Evolutionary conservation across 73 alveolate species (phyloP).

Genomic region (Symbiodinium pilosum): DNA sequence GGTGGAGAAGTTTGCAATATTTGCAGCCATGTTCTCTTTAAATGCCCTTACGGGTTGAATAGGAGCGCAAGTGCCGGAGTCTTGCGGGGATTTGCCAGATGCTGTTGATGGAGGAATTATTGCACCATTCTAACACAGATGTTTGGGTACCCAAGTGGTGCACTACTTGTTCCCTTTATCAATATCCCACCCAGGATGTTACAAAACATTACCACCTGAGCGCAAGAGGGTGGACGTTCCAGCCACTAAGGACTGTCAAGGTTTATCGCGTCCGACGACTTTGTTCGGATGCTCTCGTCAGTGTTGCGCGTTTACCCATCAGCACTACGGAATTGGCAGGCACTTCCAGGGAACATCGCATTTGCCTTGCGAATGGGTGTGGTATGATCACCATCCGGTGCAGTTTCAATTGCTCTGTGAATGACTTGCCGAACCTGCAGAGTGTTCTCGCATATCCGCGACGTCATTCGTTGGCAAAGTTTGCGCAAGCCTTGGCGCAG

Average conservation of each 20-base stretch:
- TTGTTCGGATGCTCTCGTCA: conserved; percentile 55
- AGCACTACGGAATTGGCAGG: conserved; percentile 90
- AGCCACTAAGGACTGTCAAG: conserved; percentile 31
- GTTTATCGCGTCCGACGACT: conserved; percentile 72
- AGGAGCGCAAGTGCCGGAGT: too few relatives aligned
- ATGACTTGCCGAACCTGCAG: conserved; percentile 58
- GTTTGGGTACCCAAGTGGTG: too few relatives aligned
- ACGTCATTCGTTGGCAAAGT: conserved; percentile 83
- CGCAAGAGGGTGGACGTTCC: too few relatives aligned
- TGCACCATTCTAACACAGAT: too few relatives aligned
- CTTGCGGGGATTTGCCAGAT: too few relatives aligned
- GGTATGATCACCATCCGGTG: conserved; percentile 65
- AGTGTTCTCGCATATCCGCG: conserved; percentile 66
- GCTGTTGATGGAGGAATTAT: too few relatives aligned
- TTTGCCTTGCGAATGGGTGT: conserved; percentile 35
- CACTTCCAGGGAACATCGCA: conserved; percentile 49
- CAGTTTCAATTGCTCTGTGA: conserved; percentile 62
- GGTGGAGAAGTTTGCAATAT: too few relatives aligned
- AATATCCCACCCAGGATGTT: too few relatives aligned
- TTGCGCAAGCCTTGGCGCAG: conserved; percentile 50
- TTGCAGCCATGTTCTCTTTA: too few relatives aligned
- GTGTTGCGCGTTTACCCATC: conserved; percentile 52
- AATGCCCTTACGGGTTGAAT: too few relatives aligned
- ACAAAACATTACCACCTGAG: too few relatives aligned
- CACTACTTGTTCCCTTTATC: too few relatives aligned